These are phyloP conservation scores for Chenopodium formosanum DNA, from an alignment of 148 eudicot species.

Conservation along the genomic window DNA sequence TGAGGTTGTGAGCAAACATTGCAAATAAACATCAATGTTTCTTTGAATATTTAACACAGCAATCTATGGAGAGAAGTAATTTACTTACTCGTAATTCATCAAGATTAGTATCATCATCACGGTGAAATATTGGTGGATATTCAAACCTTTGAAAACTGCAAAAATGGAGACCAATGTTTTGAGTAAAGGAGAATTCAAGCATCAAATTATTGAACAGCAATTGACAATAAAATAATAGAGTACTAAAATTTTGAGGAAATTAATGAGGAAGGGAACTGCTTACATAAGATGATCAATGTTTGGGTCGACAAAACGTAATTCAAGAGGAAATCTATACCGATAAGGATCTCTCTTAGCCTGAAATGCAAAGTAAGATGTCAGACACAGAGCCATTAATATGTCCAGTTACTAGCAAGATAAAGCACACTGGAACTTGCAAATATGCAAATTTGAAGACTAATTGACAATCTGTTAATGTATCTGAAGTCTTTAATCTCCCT, in stretches of 20 bases:
- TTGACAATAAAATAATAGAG: conserved; percentile 9
- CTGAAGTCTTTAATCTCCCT: neutral
- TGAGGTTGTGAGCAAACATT: neutral
- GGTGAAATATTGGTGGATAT: conserved; percentile 90
- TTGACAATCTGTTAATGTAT: neutral
- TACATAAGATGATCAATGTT: conserved; percentile 95
- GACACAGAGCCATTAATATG: conserved; percentile 9
- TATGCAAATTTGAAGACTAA: neutral
- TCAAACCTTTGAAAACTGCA: conserved; percentile 96
- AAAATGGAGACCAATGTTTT: conserved; percentile 22
- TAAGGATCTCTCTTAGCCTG: conserved; percentile 99
- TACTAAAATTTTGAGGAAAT: neutral
- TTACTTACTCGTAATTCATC: conserved; percentile 84
- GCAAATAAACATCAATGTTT: neutral
- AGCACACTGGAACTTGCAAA: neutral
- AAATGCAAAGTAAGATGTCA: conserved; percentile 30
- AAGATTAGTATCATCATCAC: conserved; percentile 79
- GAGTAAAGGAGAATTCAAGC: conserved; percentile 12
- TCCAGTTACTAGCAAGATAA: neutral
- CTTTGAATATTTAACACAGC: neutral
- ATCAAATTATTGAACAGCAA: neutral
- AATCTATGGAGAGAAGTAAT: neutral
- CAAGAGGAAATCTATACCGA: conserved; percentile 92
- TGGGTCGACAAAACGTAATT: conserved; percentile 94
- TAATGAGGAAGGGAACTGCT: conserved; percentile 24